Conservation (phyloP, 2,329 filamentous ascomycete species). For the Colletotrichum sp. region DNA sequence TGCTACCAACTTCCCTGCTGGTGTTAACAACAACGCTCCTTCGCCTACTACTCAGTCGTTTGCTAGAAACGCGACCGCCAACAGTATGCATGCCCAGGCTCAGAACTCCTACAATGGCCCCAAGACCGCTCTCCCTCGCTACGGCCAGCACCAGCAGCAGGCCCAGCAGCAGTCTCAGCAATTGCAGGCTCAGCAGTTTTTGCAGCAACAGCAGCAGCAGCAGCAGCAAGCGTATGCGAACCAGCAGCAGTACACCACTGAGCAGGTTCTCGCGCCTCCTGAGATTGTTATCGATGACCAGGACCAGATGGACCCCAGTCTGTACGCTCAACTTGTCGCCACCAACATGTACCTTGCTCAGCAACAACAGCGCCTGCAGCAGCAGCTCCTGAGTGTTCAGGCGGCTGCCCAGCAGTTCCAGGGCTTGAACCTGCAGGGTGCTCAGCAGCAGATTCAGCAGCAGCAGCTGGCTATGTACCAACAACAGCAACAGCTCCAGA, state of each 20-base stretch:
- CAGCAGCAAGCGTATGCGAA: conserved; percentile 32
- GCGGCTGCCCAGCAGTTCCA: conserved; percentile 84
- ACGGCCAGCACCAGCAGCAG: conserved; percentile 35
- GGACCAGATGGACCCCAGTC: conserved; percentile 79
- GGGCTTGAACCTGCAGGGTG: conserved; percentile 69
- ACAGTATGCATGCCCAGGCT: conserved; percentile 48
- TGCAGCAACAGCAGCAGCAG: conserved; percentile 32
- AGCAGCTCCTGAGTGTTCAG: conserved; percentile 86
- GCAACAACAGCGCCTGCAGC: conserved; percentile 93
- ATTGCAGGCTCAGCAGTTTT: conserved; percentile 18
- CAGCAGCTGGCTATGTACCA: conserved; percentile 48
- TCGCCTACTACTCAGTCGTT: conserved; percentile 48
- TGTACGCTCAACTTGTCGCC: conserved; percentile 88
- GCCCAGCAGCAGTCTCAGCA: conserved; percentile 5
- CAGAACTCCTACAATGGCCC: conserved; percentile 54
- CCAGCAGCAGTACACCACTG: conserved; percentile 67
- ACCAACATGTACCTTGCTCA: conserved; percentile 93
- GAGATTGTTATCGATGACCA: conserved; percentile 75
- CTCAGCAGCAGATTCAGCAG: conserved; percentile 50
- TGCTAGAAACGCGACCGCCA: conserved; percentile 47
- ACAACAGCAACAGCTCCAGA: conserved; percentile 45
- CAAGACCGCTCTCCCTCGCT: conserved; percentile 62
- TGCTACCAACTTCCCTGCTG: conserved; percentile 70
- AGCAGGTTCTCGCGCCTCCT: conserved; percentile 87
- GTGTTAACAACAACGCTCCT: conserved; percentile 56